Evolutionary conservation across 139 green algal species (phyloP).

Genomic region (Coelastrella sp.): DNA sequence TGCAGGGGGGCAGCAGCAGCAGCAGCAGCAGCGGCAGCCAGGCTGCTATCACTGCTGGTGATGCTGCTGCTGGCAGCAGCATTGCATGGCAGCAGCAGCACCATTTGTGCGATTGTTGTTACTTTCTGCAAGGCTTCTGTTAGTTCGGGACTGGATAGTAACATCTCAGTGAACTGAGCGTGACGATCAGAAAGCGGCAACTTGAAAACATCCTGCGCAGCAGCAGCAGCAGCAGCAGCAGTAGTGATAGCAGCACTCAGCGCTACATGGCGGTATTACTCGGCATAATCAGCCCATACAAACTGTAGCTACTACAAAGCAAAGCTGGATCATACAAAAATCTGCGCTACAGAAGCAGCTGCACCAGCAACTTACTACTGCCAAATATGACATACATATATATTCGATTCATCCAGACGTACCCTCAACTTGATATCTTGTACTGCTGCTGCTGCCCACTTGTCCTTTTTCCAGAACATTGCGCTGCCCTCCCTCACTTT

Average conservation of each 20-base stretch:
- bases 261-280: too few species aligned
- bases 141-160: conserved; percentile 73
- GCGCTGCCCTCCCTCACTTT: conserved; percentile 80
- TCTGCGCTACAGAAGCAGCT: neutral
- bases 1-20: conserved; percentile 22
- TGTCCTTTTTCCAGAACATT: conserved; percentile 59
- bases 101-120: conserved; percentile 84
- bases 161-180: conserved; percentile 73
- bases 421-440: conserved; percentile 71
- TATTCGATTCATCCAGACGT: too few species aligned
- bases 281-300: too few species aligned
- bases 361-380: neutral
- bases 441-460: conserved; percentile 54
- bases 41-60: too few species aligned
- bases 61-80: conserved; percentile 3
- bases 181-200: conserved; percentile 58
- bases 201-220: conserved; percentile 27
- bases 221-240: conserved; percentile 13
- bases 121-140: conserved; percentile 78
- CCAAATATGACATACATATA: neutral
- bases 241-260: too few species aligned
- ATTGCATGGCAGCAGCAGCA: conserved; percentile 60
- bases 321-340: too few species aligned
- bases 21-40: too few species aligned
- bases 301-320: too few species aligned